Conservation (phyloP, 768 basidiomycete species). For the Tulasnella sp. region DNA sequence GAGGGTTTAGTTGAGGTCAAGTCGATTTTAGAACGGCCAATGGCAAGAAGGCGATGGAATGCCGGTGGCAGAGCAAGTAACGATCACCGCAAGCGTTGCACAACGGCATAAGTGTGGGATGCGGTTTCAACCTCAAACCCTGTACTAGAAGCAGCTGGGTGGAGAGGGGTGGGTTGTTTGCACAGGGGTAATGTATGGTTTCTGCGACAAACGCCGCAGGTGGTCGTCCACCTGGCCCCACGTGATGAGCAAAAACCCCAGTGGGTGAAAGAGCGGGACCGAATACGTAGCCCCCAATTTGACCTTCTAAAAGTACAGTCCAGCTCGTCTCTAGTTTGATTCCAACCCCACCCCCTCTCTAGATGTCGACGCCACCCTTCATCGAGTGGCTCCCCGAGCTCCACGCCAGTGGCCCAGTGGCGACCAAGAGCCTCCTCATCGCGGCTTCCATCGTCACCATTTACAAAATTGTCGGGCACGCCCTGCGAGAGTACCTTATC, state of each 20-base stretch:
- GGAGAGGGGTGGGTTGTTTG: too few species aligned
- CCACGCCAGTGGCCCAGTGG: not conserved
- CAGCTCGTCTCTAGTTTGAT: not conserved
- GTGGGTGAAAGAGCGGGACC: not conserved
- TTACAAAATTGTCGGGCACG: not conserved
- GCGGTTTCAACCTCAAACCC: too few species aligned
- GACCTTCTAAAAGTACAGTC: not conserved
- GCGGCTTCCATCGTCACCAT: not conserved
- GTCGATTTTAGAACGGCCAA: too few species aligned
- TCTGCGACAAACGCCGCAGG: too few species aligned
- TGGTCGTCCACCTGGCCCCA: not conserved
- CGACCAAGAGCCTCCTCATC: not conserved
- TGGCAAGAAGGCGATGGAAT: too few species aligned
- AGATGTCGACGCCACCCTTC: not conserved
- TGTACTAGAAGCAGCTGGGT: too few species aligned
- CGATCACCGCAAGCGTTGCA: too few species aligned
- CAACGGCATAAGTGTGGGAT: too few species aligned
- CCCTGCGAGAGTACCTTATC: conserved; percentile 1
- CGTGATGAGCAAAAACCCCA: not conserved
- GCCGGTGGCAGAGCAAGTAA: too few species aligned
- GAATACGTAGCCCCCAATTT: not conserved
- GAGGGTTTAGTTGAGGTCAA: too few species aligned
- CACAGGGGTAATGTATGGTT: too few species aligned
- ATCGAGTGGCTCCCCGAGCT: not conserved
- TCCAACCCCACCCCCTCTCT: not conserved